Percentiles rank a stretch among this genome's conserved stretches.
Conservation (phyloP, 1,284 basidiomycete species). For the Puccinia coronata region DNA sequence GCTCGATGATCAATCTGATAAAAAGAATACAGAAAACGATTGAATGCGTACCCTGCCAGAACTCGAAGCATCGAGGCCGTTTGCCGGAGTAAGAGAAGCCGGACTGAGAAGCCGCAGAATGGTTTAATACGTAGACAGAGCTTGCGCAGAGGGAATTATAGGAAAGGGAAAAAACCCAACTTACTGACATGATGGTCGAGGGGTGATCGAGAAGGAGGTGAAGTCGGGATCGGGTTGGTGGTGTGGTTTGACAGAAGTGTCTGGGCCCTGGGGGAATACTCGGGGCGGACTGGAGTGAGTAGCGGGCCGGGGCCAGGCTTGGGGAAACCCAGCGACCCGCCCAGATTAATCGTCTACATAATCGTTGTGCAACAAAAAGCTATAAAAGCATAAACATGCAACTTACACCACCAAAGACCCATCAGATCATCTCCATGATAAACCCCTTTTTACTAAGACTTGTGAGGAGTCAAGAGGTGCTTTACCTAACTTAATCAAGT, state of each 20-base stretch:
- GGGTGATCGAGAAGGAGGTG: not conserved
- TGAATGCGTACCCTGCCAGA: conserved; percentile 54
- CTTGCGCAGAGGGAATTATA: not conserved
- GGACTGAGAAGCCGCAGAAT: conserved; percentile 53
- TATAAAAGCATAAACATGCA: too few relatives aligned
- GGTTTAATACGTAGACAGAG: not conserved
- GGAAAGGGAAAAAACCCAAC: not conserved
- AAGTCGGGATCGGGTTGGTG: not conserved
- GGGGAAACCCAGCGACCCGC: not conserved
- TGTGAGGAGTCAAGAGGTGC: too few relatives aligned
- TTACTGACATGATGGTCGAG: conserved; percentile 26
- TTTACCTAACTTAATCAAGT: too few relatives aligned
- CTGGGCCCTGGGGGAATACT: not conserved
- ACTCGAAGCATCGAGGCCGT: conserved; percentile 58
- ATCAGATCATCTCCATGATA: too few relatives aligned
- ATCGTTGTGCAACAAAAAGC: too few relatives aligned
- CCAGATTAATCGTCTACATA: not conserved
- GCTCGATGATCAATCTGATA: not conserved
- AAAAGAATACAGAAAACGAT: not conserved
- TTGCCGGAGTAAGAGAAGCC: conserved; percentile 58
- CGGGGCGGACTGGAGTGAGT: not conserved
- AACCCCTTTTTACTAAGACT: too few relatives aligned
- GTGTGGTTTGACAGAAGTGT: not conserved
- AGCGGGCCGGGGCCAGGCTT: not conserved
- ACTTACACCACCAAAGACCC: too few relatives aligned